Evolutionary conservation across 345 rosid genomes (phyloP), one percentile per base, ranked within the genome.

Genomic region (Passiflora organensis): DNA sequence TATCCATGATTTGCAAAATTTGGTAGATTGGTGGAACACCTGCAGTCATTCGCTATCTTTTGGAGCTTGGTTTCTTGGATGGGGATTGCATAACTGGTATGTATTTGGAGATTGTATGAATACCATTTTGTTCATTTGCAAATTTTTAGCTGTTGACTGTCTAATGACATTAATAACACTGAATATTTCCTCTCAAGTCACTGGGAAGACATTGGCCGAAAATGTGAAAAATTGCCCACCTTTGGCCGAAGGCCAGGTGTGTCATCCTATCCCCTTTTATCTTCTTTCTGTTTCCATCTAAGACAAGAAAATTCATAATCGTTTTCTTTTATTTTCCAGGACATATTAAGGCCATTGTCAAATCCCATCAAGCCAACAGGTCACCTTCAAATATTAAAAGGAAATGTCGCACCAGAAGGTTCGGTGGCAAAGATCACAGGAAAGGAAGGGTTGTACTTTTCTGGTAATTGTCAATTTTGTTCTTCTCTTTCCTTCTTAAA

Each of bases 361-460:
- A 85, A 83, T 50, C 99, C 99, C 47, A 89, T 94, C 66, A 94
- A 94, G 81, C 53, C 80, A 81, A 89, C 99, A 6, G 99, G 95
- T 49, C 99, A 94, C 60, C 75, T 94, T 62, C 99, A 94, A 73
- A 80, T 89, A 58, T 73, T 94, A 63, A 65, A 71, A 23, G 99
- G 99, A 65, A 91, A 94, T 74, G 73, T 93, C 48, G 96, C 99
- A 23, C 95, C 99, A 12, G 84, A 89, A 14, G 99, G 99, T 66
- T 93, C 96, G 60, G 96, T 93, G 28, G 99, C 99, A 49, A 93
- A 93, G 75, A 93, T 93, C 65, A 93, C 99, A 1, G 99, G 99
- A 69, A 93, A 93, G 71, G 99, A 93, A 73, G 99, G 99, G 23
- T 72, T 93, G n/a, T 85, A 78, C 76, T 93, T 93, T 71, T 82